phyloP scores from a whole-genome alignment of 345 rosid species.

The Cardamine chenopodiifolia region DNA sequence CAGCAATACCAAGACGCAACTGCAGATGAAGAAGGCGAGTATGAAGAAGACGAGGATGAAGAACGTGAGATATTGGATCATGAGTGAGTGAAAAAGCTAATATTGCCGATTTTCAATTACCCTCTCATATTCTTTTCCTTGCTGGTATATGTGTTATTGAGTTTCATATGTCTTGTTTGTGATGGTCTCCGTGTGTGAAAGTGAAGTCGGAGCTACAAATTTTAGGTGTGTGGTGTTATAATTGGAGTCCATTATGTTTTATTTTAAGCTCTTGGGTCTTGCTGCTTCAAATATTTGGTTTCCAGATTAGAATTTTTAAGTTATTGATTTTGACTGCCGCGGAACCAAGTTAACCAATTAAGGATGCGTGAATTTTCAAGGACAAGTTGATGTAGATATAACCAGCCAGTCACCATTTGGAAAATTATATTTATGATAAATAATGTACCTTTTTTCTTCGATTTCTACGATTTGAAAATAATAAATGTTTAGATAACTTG shows the following conservation, averaged over 20 bases:
- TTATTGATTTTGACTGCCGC: neutral
- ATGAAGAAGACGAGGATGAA: conserved; percentile 60
- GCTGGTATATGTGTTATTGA: conserved; percentile 23
- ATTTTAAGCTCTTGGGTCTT: neutral
- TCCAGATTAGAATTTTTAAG: neutral
- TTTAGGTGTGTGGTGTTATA: conserved; percentile 5
- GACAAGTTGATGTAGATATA: too few species aligned
- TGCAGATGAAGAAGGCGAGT: conserved; percentile 73
- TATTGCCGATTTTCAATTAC: neutral
- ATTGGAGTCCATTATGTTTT: conserved; percentile 8
- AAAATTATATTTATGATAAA: neutral
- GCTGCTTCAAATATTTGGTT: neutral
- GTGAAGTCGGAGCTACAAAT: conserved; percentile 20
- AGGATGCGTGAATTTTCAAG: neutral
- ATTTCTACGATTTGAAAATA: too few species aligned
- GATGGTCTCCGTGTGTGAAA: conserved; percentile 36
- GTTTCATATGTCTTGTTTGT: conserved; percentile 31
- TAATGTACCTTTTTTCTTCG: too few species aligned
- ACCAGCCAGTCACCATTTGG: neutral
- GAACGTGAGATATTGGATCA: conserved; percentile 39
- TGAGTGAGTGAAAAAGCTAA: conserved; percentile 21
- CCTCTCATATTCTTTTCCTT: neutral
- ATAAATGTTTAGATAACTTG: too few species aligned
- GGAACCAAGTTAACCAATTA: neutral
- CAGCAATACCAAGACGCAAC: conserved; percentile 88